Evolutionary conservation across 371 early-diverging fungal species (phyloP).

Genomic region (Rhizopus microsporus): DNA sequence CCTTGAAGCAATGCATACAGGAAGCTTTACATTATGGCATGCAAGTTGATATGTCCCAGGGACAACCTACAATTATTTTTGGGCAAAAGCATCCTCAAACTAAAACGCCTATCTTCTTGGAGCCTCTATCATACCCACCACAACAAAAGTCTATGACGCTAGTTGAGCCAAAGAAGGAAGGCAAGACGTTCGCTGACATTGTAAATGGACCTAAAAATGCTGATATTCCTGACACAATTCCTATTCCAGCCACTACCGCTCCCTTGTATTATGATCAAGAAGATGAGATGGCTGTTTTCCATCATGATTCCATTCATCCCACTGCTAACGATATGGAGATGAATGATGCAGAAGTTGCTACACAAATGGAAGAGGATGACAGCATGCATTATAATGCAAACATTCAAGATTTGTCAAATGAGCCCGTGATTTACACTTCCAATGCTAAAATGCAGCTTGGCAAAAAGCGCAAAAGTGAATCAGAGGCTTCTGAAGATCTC

Average conservation of each 20-base stretch:
- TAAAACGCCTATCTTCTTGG: conserved; percentile 33
- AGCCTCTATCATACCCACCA: conserved; percentile 41
- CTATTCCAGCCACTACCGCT: too few species aligned
- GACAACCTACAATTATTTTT: conserved; percentile 30
- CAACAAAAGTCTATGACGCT: conserved; percentile 26
- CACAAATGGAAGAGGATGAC: too few species aligned
- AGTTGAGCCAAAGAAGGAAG: conserved; percentile 44
- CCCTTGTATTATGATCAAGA: too few species aligned
- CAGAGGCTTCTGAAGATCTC: too few species aligned
- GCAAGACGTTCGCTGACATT: conserved; percentile 23
- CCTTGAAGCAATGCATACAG: conserved; percentile 26
- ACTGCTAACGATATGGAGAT: too few species aligned
- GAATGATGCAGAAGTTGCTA: too few species aligned
- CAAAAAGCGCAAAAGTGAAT: too few species aligned
- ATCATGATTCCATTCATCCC: too few species aligned
- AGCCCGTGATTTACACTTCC: neutral
- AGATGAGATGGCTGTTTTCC: too few species aligned
- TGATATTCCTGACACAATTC: neutral
- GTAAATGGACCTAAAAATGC: conserved; percentile 19
- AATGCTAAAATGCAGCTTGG: neutral
- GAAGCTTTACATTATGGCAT: conserved; percentile 42
- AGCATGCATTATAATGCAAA: neutral
- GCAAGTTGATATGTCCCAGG: conserved; percentile 19
- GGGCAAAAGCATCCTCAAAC: conserved; percentile 28
- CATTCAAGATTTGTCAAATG: neutral